Conservation (phyloP, 2,329 filamentous ascomycete genomes). For the Pseudogymnoascus sp. region DNA sequence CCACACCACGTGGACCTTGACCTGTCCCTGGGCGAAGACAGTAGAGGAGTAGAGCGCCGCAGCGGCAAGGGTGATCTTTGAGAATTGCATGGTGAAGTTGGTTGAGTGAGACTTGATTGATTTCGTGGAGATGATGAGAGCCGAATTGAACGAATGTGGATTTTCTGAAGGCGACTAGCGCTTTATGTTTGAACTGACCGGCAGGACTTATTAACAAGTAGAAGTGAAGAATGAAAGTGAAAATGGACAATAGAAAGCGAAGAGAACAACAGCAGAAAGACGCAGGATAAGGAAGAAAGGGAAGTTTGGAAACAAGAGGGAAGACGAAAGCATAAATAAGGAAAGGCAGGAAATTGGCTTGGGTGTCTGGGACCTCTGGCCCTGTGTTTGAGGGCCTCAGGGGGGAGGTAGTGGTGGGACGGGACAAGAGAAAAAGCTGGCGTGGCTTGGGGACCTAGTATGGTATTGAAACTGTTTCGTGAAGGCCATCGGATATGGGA, state of each 20-base stretch:
- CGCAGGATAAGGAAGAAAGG: constrained; percentile 4
- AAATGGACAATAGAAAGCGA: constrained; percentile 9
- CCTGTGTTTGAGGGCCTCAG: neutral
- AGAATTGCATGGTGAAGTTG: neutral
- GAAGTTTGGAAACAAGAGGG: constrained; percentile 6
- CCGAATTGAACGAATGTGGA: neutral
- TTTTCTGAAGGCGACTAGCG: constrained; percentile 11
- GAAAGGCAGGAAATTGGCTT: neutral
- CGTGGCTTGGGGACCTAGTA: constrained; percentile 5
- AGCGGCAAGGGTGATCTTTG: neutral
- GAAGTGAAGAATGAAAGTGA: constrained; percentile 7
- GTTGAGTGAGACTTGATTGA: neutral
- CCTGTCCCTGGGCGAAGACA: neutral
- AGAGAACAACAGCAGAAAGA: constrained; percentile 9
- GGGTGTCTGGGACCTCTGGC: neutral
- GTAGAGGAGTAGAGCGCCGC: neutral
- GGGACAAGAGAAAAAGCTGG: neutral
- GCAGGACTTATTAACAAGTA: constrained; percentile 10
- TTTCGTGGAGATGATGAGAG: neutral
- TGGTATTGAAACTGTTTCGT: constrained; percentile 9
- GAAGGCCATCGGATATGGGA: neutral
- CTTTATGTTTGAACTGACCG: constrained; percentile 12
- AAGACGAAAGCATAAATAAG: constrained; percentile 11
- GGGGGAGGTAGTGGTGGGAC: neutral
- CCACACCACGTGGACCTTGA: constrained; percentile 52